Evolutionary conservation across 225 moss, liverwort and hornwort genomes (phyloP).

Genomic region (Physcomitrium patens): DNA sequence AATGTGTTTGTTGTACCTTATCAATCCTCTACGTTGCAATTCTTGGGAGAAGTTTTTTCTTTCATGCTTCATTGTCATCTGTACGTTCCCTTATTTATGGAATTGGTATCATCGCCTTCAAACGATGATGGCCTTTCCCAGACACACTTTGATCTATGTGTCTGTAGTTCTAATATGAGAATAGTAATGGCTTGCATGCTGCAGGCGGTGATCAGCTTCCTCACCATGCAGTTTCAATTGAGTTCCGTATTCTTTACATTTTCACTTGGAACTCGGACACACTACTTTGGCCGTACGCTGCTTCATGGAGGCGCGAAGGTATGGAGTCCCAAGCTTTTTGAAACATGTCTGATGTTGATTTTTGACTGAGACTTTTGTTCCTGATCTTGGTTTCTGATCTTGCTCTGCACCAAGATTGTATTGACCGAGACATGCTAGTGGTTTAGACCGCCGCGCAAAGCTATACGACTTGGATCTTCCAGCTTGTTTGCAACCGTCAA

Average conservation of each 20-base stretch:
- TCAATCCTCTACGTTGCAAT: slow-evolving; percentile 7
- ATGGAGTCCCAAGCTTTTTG: slow-evolving; percentile 20
- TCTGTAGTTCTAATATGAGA: no score
- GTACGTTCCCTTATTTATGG: not conserved
- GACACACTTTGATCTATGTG: not conserved
- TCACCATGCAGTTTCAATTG: slow-evolving; percentile 71
- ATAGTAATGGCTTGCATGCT: not conserved
- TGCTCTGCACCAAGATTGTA: not conserved
- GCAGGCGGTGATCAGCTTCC: slow-evolving; percentile 60
- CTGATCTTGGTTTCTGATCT: not conserved
- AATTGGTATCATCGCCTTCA: not conserved
- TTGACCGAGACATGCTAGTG: not conserved
- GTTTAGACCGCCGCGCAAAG: no score
- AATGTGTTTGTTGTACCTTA: not conserved
- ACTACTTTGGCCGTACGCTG: slow-evolving; percentile 71
- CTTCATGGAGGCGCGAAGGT: slow-evolving; percentile 74
- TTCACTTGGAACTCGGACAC: slow-evolving; percentile 66
- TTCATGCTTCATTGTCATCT: slow-evolving; percentile 6
- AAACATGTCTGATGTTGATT: not conserved
- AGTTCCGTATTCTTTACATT: slow-evolving; percentile 77
- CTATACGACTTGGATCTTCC: no score
- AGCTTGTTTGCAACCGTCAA: no score
- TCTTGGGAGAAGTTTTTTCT: not conserved
- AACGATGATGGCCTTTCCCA: not conserved
- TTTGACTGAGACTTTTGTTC: not conserved